Evolutionary conservation across 2,329 filamentous ascomycete species (phyloP).

Genomic region (Colletotrichum musicola): DNA sequence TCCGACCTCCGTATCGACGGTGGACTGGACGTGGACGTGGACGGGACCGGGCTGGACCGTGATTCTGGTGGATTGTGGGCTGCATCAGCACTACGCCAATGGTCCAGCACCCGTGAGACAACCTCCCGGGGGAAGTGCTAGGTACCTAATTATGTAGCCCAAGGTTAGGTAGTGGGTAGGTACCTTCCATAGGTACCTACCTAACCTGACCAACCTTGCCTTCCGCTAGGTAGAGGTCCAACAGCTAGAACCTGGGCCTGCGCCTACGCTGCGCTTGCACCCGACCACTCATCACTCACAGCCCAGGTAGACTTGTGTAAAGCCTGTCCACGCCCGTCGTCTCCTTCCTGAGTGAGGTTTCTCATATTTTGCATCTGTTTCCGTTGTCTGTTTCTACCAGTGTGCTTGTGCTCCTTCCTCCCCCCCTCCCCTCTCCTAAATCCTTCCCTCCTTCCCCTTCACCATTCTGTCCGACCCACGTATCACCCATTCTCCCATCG

Average conservation of each 20-base stretch:
- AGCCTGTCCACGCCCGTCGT: background rate
- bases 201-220: conserved; percentile 2
- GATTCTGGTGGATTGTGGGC: conserved; percentile 20
- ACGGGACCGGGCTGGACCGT: conserved; percentile 36
- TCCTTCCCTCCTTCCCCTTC: conserved; percentile 4
- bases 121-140: background rate
- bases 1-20: conserved; percentile 14
- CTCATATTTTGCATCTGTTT: conserved; percentile 20
- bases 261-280: conserved; percentile 2
- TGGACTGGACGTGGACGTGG: conserved; percentile 30
- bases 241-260: background rate
- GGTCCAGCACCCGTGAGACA: conserved; percentile 2
- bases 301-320: background rate
- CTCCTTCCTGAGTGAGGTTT: conserved; percentile 5
- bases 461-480: conserved; percentile 34
- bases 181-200: background rate
- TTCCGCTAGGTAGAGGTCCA: background rate
- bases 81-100: conserved; percentile 7
- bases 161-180: background rate
- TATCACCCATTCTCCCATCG: conserved; percentile 20
- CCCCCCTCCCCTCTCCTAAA: background rate
- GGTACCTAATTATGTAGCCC: background rate
- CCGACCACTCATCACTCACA: background rate
- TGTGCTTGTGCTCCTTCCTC: conserved; percentile 1
- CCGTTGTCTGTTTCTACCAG: conserved; percentile 10